phyloP scores from a whole-genome alignment of 2,329 filamentous ascomycete species.

The Sclerotinia trifoliorum region DNA sequence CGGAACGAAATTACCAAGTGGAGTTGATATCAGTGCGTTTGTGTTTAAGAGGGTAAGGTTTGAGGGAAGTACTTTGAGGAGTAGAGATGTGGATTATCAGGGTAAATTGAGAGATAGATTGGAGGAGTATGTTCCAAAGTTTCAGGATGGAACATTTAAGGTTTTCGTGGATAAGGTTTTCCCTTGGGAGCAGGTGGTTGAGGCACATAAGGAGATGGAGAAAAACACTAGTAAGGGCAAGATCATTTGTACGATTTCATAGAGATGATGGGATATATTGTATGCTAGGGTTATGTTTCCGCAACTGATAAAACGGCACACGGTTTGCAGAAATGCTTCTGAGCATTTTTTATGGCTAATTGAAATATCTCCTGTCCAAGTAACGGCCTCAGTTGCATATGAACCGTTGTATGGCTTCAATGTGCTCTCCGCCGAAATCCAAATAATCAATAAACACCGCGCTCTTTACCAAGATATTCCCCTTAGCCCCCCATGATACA shows the following conservation, averaged over 20 bases:
- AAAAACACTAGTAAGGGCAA: slow-evolving; percentile 70
- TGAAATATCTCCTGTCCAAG: not conserved
- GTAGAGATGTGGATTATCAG: slow-evolving; percentile 78
- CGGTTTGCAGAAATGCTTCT: not conserved
- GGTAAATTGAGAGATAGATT: slow-evolving; percentile 70
- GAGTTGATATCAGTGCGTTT: slow-evolving; percentile 70
- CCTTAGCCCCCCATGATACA: not conserved
- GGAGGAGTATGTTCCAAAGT: slow-evolving; percentile 72
- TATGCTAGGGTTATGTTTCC: not conserved
- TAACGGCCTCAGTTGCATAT: not conserved
- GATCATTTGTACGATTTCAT: slow-evolving; percentile 56
- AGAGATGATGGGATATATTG: not conserved
- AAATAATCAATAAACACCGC: not conserved
- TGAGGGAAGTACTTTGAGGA: slow-evolving; percentile 81
- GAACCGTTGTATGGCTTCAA: not conserved
- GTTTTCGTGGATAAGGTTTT: slow-evolving; percentile 80
- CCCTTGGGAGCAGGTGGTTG: slow-evolving; percentile 70
- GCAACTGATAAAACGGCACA: not conserved
- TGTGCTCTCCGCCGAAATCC: not conserved
- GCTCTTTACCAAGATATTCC: not conserved
- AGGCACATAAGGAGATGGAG: slow-evolving; percentile 72
- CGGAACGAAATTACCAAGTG: slow-evolving; percentile 63
- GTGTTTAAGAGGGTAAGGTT: slow-evolving; percentile 74
- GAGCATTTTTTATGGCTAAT: not conserved
- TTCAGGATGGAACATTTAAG: slow-evolving; percentile 72